These are phyloP conservation scores for Scleroderma citrinum DNA, from an alignment of 768 basidiomycete genomes.

Conservation along the genomic window DNA sequence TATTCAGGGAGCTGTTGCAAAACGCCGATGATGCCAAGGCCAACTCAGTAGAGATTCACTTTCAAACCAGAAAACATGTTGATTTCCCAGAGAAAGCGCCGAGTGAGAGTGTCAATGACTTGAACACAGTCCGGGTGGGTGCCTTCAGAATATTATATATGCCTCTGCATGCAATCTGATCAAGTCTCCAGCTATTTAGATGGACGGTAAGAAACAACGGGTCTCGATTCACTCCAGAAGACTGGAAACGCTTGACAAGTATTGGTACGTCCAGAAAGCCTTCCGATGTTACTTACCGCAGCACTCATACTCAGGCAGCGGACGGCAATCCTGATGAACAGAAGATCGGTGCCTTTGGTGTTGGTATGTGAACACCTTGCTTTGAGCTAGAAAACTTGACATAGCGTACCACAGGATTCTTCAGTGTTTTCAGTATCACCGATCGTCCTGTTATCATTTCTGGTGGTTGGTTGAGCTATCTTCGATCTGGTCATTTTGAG, in stretches of 20 bases:
- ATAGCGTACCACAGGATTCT: constrained; percentile 12
- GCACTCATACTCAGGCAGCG: constrained; percentile 21
- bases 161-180: not conserved
- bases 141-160: not conserved
- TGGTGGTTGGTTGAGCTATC: constrained; percentile 7
- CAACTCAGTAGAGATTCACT: constrained; percentile 30
- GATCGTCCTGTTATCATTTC: constrained; percentile 23
- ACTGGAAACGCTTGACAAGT: constrained; percentile 44
- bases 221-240: constrained; percentile 37
- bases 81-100: not conserved
- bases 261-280: constrained; percentile 21
- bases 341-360: constrained; percentile 45
- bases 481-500: not conserved
- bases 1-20: constrained; percentile 50
- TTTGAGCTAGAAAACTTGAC: no score
- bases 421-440: constrained; percentile 26
- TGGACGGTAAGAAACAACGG: constrained; percentile 46
- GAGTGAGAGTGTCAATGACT: constrained; percentile 1
- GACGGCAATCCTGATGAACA: constrained; percentile 49
- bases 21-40: constrained; percentile 50
- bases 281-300: no score
- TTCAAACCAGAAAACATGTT: constrained; percentile 21
- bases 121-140: constrained; percentile 1
- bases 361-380: constrained; percentile 24
- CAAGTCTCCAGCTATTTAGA: constrained; percentile 24